A percentile compares a stretch with the other conserved stretches of the same genome.
Evolutionary conservation across 352 stramenopile genomes (phyloP).

Genomic region (Pythium phragmitis): DNA sequence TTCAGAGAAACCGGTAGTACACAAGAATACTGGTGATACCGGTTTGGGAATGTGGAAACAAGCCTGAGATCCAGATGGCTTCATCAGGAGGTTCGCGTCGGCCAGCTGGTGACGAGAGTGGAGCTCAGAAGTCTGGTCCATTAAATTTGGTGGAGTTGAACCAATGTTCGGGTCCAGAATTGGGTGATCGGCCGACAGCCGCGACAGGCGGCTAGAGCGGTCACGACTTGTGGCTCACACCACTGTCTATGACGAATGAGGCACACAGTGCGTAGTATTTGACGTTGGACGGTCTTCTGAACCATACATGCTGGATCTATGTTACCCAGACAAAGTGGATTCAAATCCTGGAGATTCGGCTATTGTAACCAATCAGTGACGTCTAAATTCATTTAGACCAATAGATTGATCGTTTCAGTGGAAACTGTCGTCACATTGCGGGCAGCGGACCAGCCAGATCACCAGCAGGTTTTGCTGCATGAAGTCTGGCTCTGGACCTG

Average conservation of each 20-base stretch:
- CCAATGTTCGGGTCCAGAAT: too few relatives aligned
- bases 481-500: constrained; percentile 20
- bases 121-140: too few relatives aligned
- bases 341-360: not conserved
- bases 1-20: not conserved
- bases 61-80: constrained; percentile 5
- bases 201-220: too few relatives aligned
- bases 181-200: too few relatives aligned
- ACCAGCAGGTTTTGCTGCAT: constrained; percentile 19
- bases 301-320: too few relatives aligned
- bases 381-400: constrained; percentile 6
- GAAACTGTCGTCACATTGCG: constrained; percentile 19
- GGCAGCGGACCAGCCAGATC: not conserved
- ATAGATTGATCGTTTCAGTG: not conserved
- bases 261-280: too few relatives aligned
- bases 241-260: not conserved
- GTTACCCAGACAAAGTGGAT: not conserved
- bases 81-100: not conserved
- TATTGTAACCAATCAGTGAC: not conserved
- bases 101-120: not conserved
- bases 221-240: not conserved
- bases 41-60: not conserved
- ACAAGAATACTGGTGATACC: not conserved
- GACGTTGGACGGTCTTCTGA: too few relatives aligned
- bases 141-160: too few relatives aligned